phyloP scores from a whole-genome alignment of 108 stramenopile species.

The Chaetoceros muelleri region DNA sequence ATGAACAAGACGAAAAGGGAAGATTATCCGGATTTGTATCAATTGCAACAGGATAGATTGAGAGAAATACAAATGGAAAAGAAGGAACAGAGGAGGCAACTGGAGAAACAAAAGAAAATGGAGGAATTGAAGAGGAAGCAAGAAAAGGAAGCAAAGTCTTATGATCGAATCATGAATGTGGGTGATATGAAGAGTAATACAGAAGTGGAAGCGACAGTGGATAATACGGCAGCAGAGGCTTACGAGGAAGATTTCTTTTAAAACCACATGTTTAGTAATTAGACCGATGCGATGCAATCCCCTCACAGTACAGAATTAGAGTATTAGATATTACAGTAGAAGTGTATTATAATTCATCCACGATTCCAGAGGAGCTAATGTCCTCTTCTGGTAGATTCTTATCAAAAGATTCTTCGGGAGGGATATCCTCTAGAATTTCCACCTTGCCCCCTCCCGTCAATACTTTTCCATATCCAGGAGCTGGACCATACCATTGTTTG shows the following conservation, averaged over 20 bases:
- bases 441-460: not conserved
- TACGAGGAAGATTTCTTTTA: slow-evolving; percentile 69
- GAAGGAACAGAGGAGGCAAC: slow-evolving; percentile 43
- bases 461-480: slow-evolving; percentile 24
- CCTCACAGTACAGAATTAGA: too few relatives aligned
- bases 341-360: too few relatives aligned
- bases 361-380: too few relatives aligned
- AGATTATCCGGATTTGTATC: slow-evolving; percentile 41
- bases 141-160: slow-evolving; percentile 53
- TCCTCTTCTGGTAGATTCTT: not conserved
- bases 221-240: slow-evolving; percentile 77
- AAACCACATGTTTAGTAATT: too few relatives aligned
- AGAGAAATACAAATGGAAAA: slow-evolving; percentile 53
- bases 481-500: slow-evolving; percentile 58
- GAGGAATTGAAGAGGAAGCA: slow-evolving; percentile 26
- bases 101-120: slow-evolving; percentile 41
- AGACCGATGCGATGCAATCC: too few relatives aligned
- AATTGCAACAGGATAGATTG: slow-evolving; percentile 46
- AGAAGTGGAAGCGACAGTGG: slow-evolving; percentile 56
- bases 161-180: slow-evolving; percentile 61
- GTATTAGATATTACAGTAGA: too few relatives aligned
- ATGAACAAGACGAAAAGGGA: slow-evolving; percentile 67
- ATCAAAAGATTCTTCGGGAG: not conserved
- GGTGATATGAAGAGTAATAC: slow-evolving; percentile 50
- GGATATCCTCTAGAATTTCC: not conserved